These are phyloP conservation scores for Theobroma grandiflorum DNA, from an alignment of 441 rosid genomes.

Conservation along the genomic window DNA sequence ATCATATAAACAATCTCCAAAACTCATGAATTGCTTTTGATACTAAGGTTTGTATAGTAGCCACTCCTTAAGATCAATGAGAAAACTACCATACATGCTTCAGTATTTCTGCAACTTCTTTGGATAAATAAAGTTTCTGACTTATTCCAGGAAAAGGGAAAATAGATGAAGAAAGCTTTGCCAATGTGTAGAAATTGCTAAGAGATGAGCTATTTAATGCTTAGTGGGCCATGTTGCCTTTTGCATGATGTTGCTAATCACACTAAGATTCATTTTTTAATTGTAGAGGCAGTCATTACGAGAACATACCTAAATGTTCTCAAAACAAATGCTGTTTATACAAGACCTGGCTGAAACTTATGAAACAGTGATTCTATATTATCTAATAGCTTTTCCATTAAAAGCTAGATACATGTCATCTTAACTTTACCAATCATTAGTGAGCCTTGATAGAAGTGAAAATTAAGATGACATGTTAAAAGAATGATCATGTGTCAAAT, in stretches of 20 bases:
- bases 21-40: neutral
- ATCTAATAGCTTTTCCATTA: neutral
- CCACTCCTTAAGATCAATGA: constrained; percentile 1
- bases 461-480: neutral
- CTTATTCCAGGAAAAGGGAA: neutral
- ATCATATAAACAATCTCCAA: neutral
- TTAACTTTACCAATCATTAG: neutral
- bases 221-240: neutral
- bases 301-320: neutral
- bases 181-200: neutral
- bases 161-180: neutral
- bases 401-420: neutral
- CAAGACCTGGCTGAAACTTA: neutral
- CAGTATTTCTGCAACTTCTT: neutral
- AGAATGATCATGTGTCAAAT: neutral
- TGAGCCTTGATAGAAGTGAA: neutral
- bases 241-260: neutral
- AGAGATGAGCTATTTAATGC: neutral
- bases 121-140: neutral
- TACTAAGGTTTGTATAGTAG: neutral
- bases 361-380: neutral
- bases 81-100: neutral
- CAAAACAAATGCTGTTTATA: neutral
- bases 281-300: neutral
- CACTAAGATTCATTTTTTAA: neutral